These are phyloP conservation scores for Citrus unshiu DNA, from an alignment of 345 rosid species.

Conservation along the genomic window DNA sequence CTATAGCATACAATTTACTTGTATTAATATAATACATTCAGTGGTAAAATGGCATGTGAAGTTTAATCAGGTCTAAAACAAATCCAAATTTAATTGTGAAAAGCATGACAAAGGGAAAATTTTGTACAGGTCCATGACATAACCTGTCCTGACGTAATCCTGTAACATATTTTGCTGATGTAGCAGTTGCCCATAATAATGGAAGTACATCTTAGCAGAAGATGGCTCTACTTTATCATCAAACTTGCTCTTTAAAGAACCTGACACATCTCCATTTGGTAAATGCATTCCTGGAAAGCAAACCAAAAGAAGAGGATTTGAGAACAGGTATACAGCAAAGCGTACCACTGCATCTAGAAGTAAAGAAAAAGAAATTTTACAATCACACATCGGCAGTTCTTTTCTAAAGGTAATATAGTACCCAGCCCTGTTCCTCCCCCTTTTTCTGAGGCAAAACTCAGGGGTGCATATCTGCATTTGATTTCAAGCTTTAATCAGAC, in stretches of 20 bases:
- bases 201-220: constrained; percentile 98
- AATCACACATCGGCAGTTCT: background rate
- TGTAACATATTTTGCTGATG: constrained; percentile 99
- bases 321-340: background rate
- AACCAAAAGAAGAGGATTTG: constrained; percentile 19
- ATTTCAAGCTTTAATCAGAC: background rate
- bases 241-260: constrained; percentile 66
- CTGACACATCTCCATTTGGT: constrained; percentile 51
- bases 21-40: background rate
- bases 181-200: constrained; percentile 91
- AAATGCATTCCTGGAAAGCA: constrained; percentile 37
- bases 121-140: constrained; percentile 11
- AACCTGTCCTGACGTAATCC: constrained; percentile 99
- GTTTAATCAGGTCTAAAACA: background rate
- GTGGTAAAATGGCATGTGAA: background rate
- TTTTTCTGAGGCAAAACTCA: background rate
- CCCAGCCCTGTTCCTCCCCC: background rate
- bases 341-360: background rate
- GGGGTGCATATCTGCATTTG: too few species aligned
- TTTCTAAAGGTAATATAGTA: background rate
- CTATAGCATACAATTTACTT: background rate
- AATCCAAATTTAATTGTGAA: constrained; percentile 2
- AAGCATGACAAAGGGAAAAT: constrained; percentile 5
- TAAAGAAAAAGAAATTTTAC: background rate
- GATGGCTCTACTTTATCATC: constrained; percentile 85